Evolutionary conservation across 192 early-diverging fungal genomes (phyloP).

Genomic region (Martensiomyces pterosporus): DNA sequence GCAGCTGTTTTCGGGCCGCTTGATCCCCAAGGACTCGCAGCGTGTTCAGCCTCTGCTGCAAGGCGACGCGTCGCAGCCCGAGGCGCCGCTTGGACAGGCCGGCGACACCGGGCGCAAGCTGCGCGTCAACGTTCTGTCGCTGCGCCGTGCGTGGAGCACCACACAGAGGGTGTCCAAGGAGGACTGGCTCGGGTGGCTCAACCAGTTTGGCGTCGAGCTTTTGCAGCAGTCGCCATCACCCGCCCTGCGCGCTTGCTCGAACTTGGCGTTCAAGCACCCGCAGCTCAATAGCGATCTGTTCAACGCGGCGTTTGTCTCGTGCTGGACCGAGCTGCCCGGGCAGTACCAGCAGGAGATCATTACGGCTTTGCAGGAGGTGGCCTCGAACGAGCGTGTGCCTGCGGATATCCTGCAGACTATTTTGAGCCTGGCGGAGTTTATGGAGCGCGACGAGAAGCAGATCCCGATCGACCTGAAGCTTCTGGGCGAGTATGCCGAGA

Average conservation of each 20-base stretch:
- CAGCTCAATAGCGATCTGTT: conserved; percentile 88
- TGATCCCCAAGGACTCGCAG: conserved; percentile 23
- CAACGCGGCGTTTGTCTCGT: conserved; percentile 93
- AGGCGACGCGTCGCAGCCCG: neutral
- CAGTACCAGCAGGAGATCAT: conserved; percentile 86
- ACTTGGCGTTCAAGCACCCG: conserved; percentile 73
- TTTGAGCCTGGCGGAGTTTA: conserved; percentile 91
- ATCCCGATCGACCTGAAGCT: conserved; percentile 88
- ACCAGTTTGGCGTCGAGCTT: conserved; percentile 83
- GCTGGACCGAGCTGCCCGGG: conserved; percentile 84
- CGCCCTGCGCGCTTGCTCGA: conserved; percentile 83
- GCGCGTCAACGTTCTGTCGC: conserved; percentile 34
- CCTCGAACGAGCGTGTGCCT: conserved; percentile 76
- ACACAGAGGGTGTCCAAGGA: conserved; percentile 51
- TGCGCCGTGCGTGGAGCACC: conserved; percentile 80
- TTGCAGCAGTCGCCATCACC: conserved; percentile 92
- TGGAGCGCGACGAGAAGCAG: conserved; percentile 95
- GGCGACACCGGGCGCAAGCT: neutral
- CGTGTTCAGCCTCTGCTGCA: conserved; percentile 3
- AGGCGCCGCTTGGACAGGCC: neutral
- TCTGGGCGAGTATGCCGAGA: conserved; percentile 79
- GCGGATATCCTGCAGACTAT: conserved; percentile 85
- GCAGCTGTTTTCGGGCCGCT: conserved; percentile 68
- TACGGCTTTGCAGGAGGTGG: conserved; percentile 71
- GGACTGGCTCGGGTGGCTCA: conserved; percentile 94